Base-by-base conservation (phyloP, 331 rosid species). In the Dryas integrifolia region DNA sequence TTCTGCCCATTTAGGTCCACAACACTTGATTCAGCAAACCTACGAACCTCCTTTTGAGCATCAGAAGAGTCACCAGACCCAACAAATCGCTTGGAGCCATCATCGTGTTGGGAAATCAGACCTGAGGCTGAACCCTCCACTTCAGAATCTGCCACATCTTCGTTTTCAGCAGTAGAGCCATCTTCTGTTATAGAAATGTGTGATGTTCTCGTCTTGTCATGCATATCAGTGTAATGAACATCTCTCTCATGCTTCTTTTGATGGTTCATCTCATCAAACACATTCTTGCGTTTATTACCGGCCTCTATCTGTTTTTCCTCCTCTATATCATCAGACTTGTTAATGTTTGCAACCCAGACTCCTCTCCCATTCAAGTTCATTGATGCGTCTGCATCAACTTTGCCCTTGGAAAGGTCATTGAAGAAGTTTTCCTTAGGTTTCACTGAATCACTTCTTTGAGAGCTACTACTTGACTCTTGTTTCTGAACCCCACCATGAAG, bases 101-200 rank as follows among this genome's bases (percentile, higher is more conserved):
- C 90, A 65, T 83, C 77, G 40, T 81, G 86, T 35, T 74, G 87
- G 72, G 91, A 79, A 46, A 76, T 64, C 35, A 82, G 82, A 85
- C 89, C 85, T 49, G 96, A 88, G 80, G 90, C 75, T 66, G 96
- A 81, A 77, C 89, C 91, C 79, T 95, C 98, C 9, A 88, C 87
- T 74, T 91, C 97, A 81, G 97, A 91, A 72, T 91, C 97, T 4
- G 92, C 98, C 71, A 93, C 96, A 40, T 93, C 98, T 84, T 89
- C 98, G 83, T 87, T 93, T 80, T 93, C 98, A 9, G 97, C 97
- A 60, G 92, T 80, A 14, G 97, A 91, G 70, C 96, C 98, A 60
- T 91, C 96, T 74, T 93, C 98, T 44, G 96, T 89, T 7, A 84
- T 1, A 72, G 97, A 85, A 58, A 85, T 76, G 80, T 74, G 92